These are phyloP conservation scores for Leccinum disarticulatum DNA, from an alignment of 768 basidiomycete genomes.

Conservation along the genomic window DNA sequence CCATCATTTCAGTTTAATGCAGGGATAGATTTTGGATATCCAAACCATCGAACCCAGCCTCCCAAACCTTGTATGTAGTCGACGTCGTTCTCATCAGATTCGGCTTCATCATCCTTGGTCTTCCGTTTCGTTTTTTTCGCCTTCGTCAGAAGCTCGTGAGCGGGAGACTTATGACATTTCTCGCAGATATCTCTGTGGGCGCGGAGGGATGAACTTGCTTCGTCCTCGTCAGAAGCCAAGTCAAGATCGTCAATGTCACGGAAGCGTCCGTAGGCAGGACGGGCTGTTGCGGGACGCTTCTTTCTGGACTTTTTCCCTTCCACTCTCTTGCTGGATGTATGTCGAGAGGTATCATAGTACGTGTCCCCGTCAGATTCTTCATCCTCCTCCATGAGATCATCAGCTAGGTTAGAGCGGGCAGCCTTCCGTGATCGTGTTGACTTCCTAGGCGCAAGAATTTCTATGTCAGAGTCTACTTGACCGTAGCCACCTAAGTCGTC, in stretches of 20 bases:
- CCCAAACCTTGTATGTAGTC: slow-evolving; percentile 54
- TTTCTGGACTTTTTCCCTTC: slow-evolving; percentile 22
- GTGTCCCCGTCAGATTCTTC: slow-evolving; percentile 33
- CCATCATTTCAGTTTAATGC: slow-evolving; percentile 9
- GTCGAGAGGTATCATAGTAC: slow-evolving; percentile 33
- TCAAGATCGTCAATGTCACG: slow-evolving; percentile 42
- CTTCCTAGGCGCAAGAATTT: slow-evolving; percentile 36
- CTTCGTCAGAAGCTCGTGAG: slow-evolving; percentile 51
- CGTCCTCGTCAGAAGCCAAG: slow-evolving; percentile 49
- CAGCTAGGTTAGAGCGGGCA: slow-evolving; percentile 37
- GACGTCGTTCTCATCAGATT: slow-evolving; percentile 49
- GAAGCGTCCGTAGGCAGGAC: slow-evolving; percentile 51
- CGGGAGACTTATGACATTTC: slow-evolving; percentile 63
- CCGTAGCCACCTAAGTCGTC: slow-evolving; percentile 41
- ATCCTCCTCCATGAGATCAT: slow-evolving; percentile 28
- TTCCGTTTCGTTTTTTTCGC: slow-evolving; percentile 41
- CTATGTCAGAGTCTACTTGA: slow-evolving; percentile 30
- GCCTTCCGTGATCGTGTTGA: slow-evolving; percentile 49
- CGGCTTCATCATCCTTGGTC: slow-evolving; percentile 45
- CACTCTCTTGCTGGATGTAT: slow-evolving; percentile 5
- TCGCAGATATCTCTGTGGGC: slow-evolving; percentile 67
- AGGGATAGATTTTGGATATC: slow-evolving; percentile 5
- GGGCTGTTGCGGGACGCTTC: slow-evolving; percentile 36
- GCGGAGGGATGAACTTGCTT: slow-evolving; percentile 54
- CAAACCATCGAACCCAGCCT: slow-evolving; percentile 85